Evolutionary conservation across 116 monocot species (phyloP), one percentile per base, ranked within the genome.

Genomic region (Iris pallida): DNA sequence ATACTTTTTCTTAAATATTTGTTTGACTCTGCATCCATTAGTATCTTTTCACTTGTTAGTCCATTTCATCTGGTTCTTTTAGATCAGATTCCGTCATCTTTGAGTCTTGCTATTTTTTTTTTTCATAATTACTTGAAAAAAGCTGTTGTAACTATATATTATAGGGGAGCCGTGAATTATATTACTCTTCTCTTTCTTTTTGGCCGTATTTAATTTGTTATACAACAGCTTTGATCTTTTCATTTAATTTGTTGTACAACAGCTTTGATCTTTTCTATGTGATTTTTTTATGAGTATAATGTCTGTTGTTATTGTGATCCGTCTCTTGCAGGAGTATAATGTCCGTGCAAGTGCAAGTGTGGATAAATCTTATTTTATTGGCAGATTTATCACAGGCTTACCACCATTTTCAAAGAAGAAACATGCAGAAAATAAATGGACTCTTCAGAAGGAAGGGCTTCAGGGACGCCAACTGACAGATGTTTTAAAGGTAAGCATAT

Each of bases 361-460:
- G 12, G 99, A 99, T 52, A 99, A 93, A 75, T 62, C 65, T 53
- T 93, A 77, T 59, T 88, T 75, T 62, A 99, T 99, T 63, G 99
- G 88, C 15, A 90, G 99, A 76, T 99, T 99, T 76, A 82, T 79
- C 15, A 80, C 88, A 7, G 99, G 99, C 47, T 72, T 99, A 69
- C 99, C 93, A 5, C 87, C 90, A 15, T 93, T 99, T 66, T 90
- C 90, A 19, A 92, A 82, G 82, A 97, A 99, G 77, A 90, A 88
- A 51, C 83, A 72, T 73, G 79, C 88, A 10, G 99, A 99, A 65
- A 90, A 93, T 68, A 99, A 90, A 68, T 99, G 93, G 99, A 82
- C 84, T 41, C 79, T 93, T 73, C 88, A 93, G 53, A 99, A 90
- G 80, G 98, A 99, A 57, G 92, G 89, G 8, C 82, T 93, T 45